Base-by-base conservation (phyloP, 495 filamentous ascomycete genomes). In the Cairneyella variabilis region DNA sequence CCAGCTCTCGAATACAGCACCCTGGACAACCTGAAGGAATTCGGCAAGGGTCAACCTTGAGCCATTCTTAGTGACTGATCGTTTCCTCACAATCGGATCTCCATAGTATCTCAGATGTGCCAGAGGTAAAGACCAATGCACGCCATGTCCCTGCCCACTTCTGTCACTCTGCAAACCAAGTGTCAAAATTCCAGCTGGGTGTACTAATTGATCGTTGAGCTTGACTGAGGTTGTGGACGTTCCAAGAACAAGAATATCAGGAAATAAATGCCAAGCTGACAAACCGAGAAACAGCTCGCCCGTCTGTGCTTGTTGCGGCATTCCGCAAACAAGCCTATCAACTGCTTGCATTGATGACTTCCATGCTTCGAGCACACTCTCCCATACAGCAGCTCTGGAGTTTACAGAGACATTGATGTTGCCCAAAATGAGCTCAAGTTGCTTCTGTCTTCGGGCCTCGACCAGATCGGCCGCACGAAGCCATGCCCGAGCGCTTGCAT, bases 241-340 rank as follows among this genome's bases (percentile, higher is more conserved):
- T n/a, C n/a, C n/a, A n/a, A n/a, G n/a, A n/a, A 62, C 54, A 26
- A 59, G 10, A 30, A 74, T 54, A 38, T 72, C 61, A 1, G 67
- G 70, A 41, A 66, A 71, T 16, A 72, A n/a, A 60, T 74, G 70
- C 70, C 69, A 74, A 6, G 69, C 50, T 18, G 59, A 60, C 3
- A 74, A 23, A 12, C 47, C 70, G 12, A 72, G 60, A 7, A 74
- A 53, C 2, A 64, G 44, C 9, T 54, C 61, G 0, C 64, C 66
- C 28, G 42, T 27, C 0, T 64, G 18, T 3, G 64, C 52, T 20
- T 41, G n/a, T 21, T 65, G 61, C 2, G 67, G 56, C 25, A 55
- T 32, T 23, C 66, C 63, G 12, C 8, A 28, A 69, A 16, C 12
- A 71, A 37, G 1, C 23, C 3, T 26, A 39, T 34, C 30, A 50